Base-by-base conservation (phyloP, 768 basidiomycete genomes). In the Lyophyllum decastes region DNA sequence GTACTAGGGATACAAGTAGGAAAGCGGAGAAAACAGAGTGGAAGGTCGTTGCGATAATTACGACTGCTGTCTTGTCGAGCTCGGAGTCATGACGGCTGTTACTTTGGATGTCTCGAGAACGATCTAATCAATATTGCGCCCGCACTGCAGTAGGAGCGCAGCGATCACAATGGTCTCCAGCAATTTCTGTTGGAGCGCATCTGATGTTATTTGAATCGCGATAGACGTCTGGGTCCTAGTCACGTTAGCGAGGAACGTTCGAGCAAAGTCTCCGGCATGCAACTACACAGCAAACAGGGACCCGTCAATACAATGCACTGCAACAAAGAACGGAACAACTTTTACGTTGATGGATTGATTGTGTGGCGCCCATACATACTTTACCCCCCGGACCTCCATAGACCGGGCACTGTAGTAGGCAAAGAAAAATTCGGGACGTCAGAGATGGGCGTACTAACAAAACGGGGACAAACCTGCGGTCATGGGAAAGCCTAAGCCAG, bases 121-220 rank as follows among this genome's bases (percentile, higher is more conserved):
- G 49, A 34, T 41, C 64, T 64, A 88, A 61, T 88, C 87, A 22
- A 89, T 82, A 69, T 75, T 82, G 54, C 79, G 81, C n/a, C 87
- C 87, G 49, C 77, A 85, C 57, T 82, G 83, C 44, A 89, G 72
- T 22, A 89, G 72, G 5, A 83, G 62, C 0, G 83, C 77, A 0
- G 83, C 85, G 10, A 83, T 73, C 25, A 88, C 65, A 55, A 75
- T 69, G 8, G 76, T 66, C 22, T 88, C 82, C 4, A 87, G 72
- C 17, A 89, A 76, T 16, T 79, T 80, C 8, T 79, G 72, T 55
- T 83, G 79, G 30, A 87, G 70, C 14, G 83, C 84, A 44, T 83
- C 78, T 1, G 79, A 69, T 2, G 83, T 82, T 55, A 89, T 66
- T 54, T 88, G 85, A 17, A 89, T 76, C 2, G 71, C 67, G 55